Evolutionary conservation across 495 filamentous ascomycete genomes (phyloP).

Genomic region (Rhizodiscina lignyota): DNA sequence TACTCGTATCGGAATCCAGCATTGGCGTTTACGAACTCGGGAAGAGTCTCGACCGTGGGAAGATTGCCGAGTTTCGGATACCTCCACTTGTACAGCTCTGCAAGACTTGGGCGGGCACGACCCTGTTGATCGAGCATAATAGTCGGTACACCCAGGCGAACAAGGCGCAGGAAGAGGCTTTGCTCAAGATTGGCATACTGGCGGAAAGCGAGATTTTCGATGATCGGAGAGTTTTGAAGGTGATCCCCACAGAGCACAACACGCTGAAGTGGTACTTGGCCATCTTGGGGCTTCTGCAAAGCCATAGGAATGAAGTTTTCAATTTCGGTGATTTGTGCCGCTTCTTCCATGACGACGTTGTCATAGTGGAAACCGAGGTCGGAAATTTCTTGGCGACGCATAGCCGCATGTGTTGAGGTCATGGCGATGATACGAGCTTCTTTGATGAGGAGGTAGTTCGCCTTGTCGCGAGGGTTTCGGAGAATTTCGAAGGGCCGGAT

Average conservation of each 20-base stretch:
- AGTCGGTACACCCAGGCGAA: constrained; percentile 76
- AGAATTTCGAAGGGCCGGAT: constrained; percentile 92
- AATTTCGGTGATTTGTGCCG: constrained; percentile 93
- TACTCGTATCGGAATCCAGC: constrained; percentile 86
- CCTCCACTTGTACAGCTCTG: constrained; percentile 84
- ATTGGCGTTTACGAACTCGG: constrained; percentile 71
- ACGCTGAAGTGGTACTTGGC: constrained; percentile 59
- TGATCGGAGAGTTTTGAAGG: constrained; percentile 87
- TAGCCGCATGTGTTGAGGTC: constrained; percentile 98
- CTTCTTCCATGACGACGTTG: constrained; percentile 97
- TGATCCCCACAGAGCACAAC: constrained; percentile 93
- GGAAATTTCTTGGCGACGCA: constrained; percentile 84
- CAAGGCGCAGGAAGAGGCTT: constrained; percentile 78
- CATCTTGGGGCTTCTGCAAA: constrained; percentile 64
- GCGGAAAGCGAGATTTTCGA: constrained; percentile 90
- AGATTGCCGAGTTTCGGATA: constrained; percentile 71
- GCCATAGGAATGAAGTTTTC: constrained; percentile 91
- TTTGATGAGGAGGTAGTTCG: constrained; percentile 87
- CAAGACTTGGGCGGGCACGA: constrained; percentile 69
- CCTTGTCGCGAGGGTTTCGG: constrained; percentile 69
- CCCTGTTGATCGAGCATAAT: constrained; percentile 89
- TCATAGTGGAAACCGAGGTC: constrained; percentile 90
- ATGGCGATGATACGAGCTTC: constrained; percentile 94
- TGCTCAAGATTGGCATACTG: constrained; percentile 95
- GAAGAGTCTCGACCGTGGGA: constrained; percentile 45